Evolutionary conservation across 345 rosid species (phyloP).

Genomic region (Populus simonii): DNA sequence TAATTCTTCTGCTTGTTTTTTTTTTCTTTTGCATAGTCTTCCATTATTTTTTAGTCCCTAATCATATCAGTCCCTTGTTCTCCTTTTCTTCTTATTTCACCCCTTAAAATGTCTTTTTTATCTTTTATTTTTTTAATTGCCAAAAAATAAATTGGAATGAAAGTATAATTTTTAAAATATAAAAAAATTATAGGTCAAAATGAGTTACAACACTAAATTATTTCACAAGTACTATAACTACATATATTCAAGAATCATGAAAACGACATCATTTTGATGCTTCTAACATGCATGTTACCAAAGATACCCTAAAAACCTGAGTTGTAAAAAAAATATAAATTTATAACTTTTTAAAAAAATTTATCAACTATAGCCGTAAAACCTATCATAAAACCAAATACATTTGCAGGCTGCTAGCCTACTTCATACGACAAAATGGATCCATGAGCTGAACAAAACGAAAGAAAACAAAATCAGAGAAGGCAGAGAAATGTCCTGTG

Average conservation of each 20-base stretch:
- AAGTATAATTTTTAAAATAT: too few relatives aligned
- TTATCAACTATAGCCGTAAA: too few relatives aligned
- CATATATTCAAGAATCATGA: not conserved
- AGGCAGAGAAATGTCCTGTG: not conserved
- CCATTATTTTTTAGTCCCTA: not conserved
- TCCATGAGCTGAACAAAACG: too few relatives aligned
- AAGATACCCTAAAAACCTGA: not conserved
- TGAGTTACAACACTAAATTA: not conserved
- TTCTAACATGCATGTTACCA: not conserved
- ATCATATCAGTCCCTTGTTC: not conserved
- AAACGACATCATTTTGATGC: too few relatives aligned
- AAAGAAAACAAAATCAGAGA: too few relatives aligned
- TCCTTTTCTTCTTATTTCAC: not conserved
- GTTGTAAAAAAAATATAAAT: not conserved
- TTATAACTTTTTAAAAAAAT: too few relatives aligned
- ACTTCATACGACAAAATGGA: too few relatives aligned
- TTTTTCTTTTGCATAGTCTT: not conserved
- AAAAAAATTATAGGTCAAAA: not conserved
- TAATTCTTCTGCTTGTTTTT: not conserved
- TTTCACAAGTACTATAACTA: not conserved
- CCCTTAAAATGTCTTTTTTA: not conserved
- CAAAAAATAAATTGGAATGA: not conserved
- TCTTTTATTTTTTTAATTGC: not conserved
- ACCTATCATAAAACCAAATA: not conserved
- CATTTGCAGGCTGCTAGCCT: not conserved